These are phyloP conservation scores for Exophiala spinifera DNA, from an alignment of 2,329 filamentous ascomycete genomes.

Conservation along the genomic window DNA sequence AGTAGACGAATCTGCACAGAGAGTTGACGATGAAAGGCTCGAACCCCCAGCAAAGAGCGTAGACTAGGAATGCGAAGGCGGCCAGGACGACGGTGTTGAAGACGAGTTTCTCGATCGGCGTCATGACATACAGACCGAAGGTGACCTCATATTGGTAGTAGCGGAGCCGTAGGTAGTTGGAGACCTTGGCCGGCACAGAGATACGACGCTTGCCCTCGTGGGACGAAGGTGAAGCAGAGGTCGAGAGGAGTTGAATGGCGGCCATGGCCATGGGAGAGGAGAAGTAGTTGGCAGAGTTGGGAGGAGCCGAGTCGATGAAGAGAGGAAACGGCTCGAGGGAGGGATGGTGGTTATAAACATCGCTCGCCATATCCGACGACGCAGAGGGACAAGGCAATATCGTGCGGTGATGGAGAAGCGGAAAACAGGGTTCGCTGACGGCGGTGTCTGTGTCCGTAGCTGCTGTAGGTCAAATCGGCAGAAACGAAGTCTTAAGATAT, in stretches of 20 bases:
- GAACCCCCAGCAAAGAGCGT: constrained; percentile 22
- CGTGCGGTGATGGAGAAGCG: neutral
- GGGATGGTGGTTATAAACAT: constrained; percentile 11
- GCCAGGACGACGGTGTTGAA: constrained; percentile 68
- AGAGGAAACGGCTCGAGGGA: constrained; percentile 29
- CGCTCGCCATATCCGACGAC: constrained; percentile 8
- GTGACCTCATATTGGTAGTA: constrained; percentile 98
- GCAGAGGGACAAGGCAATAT: neutral
- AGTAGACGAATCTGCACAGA: constrained; percentile 26
- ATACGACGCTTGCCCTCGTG: constrained; percentile 12
- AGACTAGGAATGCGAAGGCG: constrained; percentile 15
- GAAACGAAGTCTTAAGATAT: too few relatives aligned
- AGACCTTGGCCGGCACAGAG: constrained; percentile 21
- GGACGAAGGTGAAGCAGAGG: constrained; percentile 11
- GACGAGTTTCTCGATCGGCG: constrained; percentile 89
- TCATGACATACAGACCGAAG: constrained; percentile 97
- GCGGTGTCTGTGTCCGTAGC: neutral
- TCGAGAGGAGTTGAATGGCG: constrained; percentile 23
- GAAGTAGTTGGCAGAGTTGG: constrained; percentile 28
- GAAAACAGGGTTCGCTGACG: neutral
- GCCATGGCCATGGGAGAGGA: constrained; percentile 29
- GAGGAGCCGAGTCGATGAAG: constrained; percentile 27
- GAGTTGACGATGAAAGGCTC: constrained; percentile 23
- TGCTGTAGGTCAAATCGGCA: too few relatives aligned
- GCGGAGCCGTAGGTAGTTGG: constrained; percentile 68